phyloP scores from a whole-genome alignment of 2,329 filamentous ascomycete species.

The Huntiella omanensis region DNA sequence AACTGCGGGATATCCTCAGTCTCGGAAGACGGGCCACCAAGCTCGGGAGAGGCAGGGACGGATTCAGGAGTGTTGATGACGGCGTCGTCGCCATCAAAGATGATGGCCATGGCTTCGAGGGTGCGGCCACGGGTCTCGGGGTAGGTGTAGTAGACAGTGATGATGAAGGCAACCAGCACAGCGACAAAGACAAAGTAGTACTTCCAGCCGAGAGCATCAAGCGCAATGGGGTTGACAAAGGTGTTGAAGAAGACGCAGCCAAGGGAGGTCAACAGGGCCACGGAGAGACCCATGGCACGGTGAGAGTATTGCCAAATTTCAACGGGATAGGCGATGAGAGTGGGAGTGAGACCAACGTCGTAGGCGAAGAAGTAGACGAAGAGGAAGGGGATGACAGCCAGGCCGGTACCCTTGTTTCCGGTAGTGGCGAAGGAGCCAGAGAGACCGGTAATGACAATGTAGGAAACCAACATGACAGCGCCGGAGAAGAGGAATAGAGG shows the following conservation, averaged over 20 bases:
- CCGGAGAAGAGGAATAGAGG: constrained; percentile 35
- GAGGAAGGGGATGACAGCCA: constrained; percentile 35
- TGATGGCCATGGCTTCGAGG: constrained; percentile 13
- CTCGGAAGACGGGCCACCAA: not conserved
- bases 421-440: constrained; percentile 20
- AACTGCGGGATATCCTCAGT: not conserved
- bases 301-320: constrained; percentile 40
- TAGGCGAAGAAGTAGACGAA: constrained; percentile 21
- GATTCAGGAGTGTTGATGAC: not conserved
- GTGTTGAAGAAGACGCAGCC: constrained; percentile 23
- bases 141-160: constrained; percentile 59
- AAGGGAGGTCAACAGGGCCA: constrained; percentile 35
- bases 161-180: constrained; percentile 24
- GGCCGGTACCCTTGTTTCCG: constrained; percentile 19
- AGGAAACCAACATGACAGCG: constrained; percentile 27
- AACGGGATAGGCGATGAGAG: constrained; percentile 27
- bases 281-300: constrained; percentile 37
- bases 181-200: constrained; percentile 26
- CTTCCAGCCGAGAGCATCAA: constrained; percentile 22
- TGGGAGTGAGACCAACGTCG: constrained; percentile 21
- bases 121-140: constrained; percentile 52
- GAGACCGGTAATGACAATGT: constrained; percentile 31
- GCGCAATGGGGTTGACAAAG: constrained; percentile 26
- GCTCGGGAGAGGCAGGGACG: not conserved
- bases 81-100: constrained; percentile 8